Evolutionary conservation across 2,329 filamentous ascomycete genomes (phyloP).

Genomic region (Aspergillus tanneri): DNA sequence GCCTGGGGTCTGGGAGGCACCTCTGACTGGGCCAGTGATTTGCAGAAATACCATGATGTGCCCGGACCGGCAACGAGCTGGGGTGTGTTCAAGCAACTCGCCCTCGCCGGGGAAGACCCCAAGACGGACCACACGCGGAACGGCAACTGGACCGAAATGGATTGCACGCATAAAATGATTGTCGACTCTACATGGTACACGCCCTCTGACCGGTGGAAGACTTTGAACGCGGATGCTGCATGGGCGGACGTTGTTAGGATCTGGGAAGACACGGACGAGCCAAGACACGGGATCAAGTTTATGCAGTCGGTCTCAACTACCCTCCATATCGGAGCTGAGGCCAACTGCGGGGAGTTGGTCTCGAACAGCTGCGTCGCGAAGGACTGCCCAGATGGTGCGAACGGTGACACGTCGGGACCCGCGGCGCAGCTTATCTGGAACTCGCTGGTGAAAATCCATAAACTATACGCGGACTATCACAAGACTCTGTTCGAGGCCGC

Average conservation of each 20-base stretch:
- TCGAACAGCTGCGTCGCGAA: not conserved
- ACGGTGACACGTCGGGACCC: slow-evolving; percentile 9
- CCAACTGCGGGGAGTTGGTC: not conserved
- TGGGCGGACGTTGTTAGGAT: slow-evolving; percentile 9
- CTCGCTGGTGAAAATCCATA: slow-evolving; percentile 13
- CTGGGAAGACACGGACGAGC: slow-evolving; percentile 5
- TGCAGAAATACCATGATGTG: slow-evolving; percentile 11
- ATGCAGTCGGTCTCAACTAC: slow-evolving; percentile 3
- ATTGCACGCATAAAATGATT: slow-evolving; percentile 3
- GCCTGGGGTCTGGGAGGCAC: slow-evolving; percentile 29
- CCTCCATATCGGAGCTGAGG: not conserved
- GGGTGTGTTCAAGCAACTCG: not conserved
- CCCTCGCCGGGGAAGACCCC: not conserved
- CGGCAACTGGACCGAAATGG: slow-evolving; percentile 14
- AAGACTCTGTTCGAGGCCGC: not conserved
- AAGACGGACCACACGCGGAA: slow-evolving; percentile 5
- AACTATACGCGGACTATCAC: slow-evolving; percentile 1
- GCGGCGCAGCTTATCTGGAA: slow-evolving; percentile 19
- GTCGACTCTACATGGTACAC: not conserved
- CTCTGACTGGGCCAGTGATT: slow-evolving; percentile 37
- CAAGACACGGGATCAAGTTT: slow-evolving; percentile 1
- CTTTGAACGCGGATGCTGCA: slow-evolving; percentile 8
- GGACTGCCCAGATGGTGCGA: not conserved
- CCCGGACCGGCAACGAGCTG: not conserved
- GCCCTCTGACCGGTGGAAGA: slow-evolving; percentile 4